A percentile compares a stretch with the other conserved stretches of the same genome.
These are phyloP conservation scores for Gardenia jasminoides DNA, from an alignment of 257 asterid species.

Conservation along the genomic window DNA sequence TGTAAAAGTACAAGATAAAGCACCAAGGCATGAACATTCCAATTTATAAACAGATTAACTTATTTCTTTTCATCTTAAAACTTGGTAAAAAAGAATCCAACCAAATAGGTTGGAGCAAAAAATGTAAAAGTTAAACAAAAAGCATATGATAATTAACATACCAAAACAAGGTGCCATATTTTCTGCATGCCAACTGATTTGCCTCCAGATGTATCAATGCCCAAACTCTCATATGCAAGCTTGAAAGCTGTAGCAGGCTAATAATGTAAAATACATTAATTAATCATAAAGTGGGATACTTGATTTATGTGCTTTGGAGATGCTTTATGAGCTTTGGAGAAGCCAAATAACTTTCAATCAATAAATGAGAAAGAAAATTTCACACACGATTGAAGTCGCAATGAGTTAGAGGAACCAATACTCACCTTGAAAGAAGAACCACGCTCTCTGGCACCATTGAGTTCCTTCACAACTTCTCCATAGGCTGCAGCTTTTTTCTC, in stretches of 20 bases:
- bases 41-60: neutral
- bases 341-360: neutral
- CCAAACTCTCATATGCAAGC: conserved; percentile 72
- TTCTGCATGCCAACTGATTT: conserved; percentile 94
- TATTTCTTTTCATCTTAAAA: neutral
- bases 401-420: neutral
- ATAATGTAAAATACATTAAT: conserved; percentile 26
- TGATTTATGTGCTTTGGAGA: neutral
- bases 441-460: conserved; percentile 77
- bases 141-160: conserved; percentile 27
- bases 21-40: neutral
- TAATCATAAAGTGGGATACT: neutral
- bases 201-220: conserved; percentile 68
- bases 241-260: conserved; percentile 94
- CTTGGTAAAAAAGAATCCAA: neutral
- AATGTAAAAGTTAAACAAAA: conserved; percentile 18
- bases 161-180: conserved; percentile 92
- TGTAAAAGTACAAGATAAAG: neutral
- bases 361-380: neutral
- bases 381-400: neutral
- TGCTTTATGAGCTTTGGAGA: neutral
- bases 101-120: conserved; percentile 6
- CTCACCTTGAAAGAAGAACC: conserved; percentile 76
- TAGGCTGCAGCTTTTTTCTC: conserved; percentile 86
- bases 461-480: conserved; percentile 78